Evolutionary conservation across 2,329 filamentous ascomycete species (phyloP), one percentile per base, ranked within the genome.

Genomic region (Diplocarpon rosae): DNA sequence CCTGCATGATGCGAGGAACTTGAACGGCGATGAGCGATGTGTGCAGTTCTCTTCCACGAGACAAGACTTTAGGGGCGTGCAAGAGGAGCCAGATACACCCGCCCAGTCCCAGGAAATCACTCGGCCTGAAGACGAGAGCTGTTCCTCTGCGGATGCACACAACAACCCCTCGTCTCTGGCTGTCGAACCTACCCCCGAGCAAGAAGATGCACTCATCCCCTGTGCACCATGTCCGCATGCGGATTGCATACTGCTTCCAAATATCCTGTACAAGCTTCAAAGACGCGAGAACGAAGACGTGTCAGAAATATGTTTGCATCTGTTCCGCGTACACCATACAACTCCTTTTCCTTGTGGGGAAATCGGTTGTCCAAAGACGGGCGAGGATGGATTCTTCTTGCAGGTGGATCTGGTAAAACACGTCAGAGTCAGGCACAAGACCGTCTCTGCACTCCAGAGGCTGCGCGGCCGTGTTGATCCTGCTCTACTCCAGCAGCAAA

Each of bases 331-430:
- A 11, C 55, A 59, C 38, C 51, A 53, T 16, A 56, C 52, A 10
- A 56, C 56, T 15, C 53, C 56, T 9, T 59, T 53, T 27, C 56
- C 57, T 6, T 59, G 57, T 45, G 43, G 48, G n/a, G 57, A 58
- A 40, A 24, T 38, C n/a, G 41, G 42, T 33, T 59, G 57, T 42
- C 28, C 38, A 5, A 45, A 48, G 10, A 53, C 47, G 37, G 57
- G 57, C 11, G 52, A 52, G 17, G 35, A 51, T 32, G 57, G 57
- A 9, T 59, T 47, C 40, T 57, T 57, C 37, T 52, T 52, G 44
- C 49, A 55, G 29, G 34, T 39, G 31, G 53, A 57, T 37, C 42
- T 59, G 11, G 43, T 58, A 20, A 50, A 45, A 10, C 57, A 59
- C 52, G 55, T 58, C 13, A 52, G 43, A 35, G 32, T 17, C 29